phyloP scores from a whole-genome alignment of 2,329 filamentous ascomycete genomes.

The Epicoccum nigrum region DNA sequence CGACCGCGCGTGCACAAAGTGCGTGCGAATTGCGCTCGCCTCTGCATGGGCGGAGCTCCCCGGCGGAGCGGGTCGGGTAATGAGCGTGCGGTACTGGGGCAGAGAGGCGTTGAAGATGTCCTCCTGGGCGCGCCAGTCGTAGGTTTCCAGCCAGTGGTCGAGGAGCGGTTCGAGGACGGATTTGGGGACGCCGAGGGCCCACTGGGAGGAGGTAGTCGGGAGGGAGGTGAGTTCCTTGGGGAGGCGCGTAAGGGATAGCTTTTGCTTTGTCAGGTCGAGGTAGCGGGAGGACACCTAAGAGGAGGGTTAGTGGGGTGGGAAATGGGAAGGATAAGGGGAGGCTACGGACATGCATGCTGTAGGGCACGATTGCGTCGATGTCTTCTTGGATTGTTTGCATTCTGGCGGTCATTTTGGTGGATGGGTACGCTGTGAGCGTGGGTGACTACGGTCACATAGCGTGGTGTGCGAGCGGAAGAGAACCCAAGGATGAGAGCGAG shows the following conservation, averaged over 20 bases:
- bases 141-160: constrained; percentile 70
- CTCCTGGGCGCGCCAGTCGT: constrained; percentile 69
- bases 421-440: not conserved
- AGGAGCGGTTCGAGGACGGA: constrained; percentile 67
- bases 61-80: constrained; percentile 44
- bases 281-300: constrained; percentile 64
- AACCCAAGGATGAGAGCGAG: not conserved
- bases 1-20: constrained; percentile 69
- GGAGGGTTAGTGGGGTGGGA: not conserved
- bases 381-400: constrained; percentile 18
- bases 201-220: constrained; percentile 30
- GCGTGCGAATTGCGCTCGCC: constrained; percentile 57
- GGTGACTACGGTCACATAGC: constrained; percentile 2
- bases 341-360: constrained; percentile 38
- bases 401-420: not conserved
- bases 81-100: constrained; percentile 65
- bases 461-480: not conserved
- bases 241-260: constrained; percentile 55
- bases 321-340: not conserved
- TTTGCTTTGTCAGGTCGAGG: constrained; percentile 69
- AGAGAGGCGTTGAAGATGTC: constrained; percentile 65
- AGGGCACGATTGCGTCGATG: constrained; percentile 33
- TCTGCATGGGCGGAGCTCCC: too few species aligned
- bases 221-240: constrained; percentile 5
- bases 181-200: constrained; percentile 64